These are phyloP conservation scores for Exophiala calicioides DNA, from an alignment of 2,329 filamentous ascomycete species.

Conservation along the genomic window DNA sequence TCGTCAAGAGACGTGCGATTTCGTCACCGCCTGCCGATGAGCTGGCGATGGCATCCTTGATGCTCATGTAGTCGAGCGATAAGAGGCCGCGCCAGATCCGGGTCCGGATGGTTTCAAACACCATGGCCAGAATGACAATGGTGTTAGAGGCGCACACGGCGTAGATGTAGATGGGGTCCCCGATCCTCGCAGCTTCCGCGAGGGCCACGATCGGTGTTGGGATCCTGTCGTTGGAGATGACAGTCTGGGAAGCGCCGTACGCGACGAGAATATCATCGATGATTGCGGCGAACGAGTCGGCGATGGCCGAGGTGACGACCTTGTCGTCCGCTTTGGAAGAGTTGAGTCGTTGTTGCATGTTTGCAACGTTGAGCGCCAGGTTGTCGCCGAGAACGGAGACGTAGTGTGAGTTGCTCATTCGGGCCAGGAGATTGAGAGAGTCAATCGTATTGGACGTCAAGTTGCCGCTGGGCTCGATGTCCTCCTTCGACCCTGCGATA, in stretches of 20 bases:
- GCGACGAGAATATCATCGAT: conserved; percentile 1
- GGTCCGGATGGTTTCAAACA: not conserved
- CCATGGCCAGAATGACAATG: conserved; percentile 1
- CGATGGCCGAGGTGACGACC: not conserved
- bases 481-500: too few species aligned
- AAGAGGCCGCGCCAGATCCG: not conserved
- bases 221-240: not conserved
- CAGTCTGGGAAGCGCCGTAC: not conserved
- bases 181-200: not conserved
- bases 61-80: not conserved
- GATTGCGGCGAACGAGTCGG: not conserved
- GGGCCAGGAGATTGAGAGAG: not conserved
- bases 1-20: too few species aligned
- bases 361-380: not conserved
- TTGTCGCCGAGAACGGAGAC: not conserved
- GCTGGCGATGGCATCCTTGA: not conserved
- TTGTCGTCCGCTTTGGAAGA: not conserved
- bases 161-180: not conserved
- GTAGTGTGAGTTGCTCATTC: conserved; percentile 1
- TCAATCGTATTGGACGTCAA: not conserved
- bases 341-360: not conserved
- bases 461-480: not conserved
- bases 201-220: not conserved
- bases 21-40: not conserved
- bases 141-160: too few species aligned